These are phyloP conservation scores for Akebia trifoliata DNA, from an alignment of 164 flowering plant genomes.

Conservation along the genomic window DNA sequence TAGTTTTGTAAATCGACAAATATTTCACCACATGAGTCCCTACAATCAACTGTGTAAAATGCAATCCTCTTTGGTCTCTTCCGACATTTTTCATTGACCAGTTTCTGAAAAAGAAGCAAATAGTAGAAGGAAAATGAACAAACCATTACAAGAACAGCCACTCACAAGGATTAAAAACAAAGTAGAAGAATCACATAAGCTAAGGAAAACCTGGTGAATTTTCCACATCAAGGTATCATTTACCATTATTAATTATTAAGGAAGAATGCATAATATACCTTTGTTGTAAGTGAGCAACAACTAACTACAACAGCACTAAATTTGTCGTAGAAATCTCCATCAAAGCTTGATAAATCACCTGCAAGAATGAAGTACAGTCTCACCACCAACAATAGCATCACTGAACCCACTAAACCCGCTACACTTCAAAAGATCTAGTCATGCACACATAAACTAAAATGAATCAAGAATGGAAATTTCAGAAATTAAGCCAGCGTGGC, in stretches of 20 bases:
- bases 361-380: conserved; percentile 6
- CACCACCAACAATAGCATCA: neutral
- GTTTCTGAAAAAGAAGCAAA: conserved; percentile 45
- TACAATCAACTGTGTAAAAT: conserved; percentile 85
- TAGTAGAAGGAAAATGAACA: neutral
- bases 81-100: conserved; percentile 77
- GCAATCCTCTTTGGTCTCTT: conserved; percentile 61
- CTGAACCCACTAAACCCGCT: neutral
- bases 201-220: neutral
- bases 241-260: neutral
- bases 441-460: neutral
- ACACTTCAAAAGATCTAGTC: neutral
- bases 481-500: no score
- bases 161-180: neutral
- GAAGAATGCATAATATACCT: conserved; percentile 34
- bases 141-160: neutral
- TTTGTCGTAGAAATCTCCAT: conserved; percentile 59
- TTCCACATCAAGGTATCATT: neutral
- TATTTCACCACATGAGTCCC: conserved; percentile 90
- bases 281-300: conserved; percentile 55
- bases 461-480: neutral
- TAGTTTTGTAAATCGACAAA: conserved; percentile 85
- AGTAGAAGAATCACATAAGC: neutral
- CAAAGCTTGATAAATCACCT: conserved; percentile 77
- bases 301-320: conserved; percentile 76